phyloP scores from a whole-genome alignment of 805 yeast species.

The Candida corydali region DNA sequence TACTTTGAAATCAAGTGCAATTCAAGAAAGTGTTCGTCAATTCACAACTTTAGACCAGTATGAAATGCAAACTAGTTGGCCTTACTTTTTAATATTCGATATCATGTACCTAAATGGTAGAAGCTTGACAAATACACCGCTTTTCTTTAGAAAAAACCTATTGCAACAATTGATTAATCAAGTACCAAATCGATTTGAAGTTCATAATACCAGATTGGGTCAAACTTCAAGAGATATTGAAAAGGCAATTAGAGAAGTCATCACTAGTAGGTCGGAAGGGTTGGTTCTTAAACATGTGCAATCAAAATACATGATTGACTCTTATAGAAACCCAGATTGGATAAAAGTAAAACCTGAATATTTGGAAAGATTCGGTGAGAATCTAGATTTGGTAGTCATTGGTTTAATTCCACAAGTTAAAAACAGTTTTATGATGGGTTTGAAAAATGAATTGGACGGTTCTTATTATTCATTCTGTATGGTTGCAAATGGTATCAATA shows the following conservation, averaged over 20 bases:
- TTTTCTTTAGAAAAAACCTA: slow-evolving; percentile 53
- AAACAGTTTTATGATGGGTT: slow-evolving; percentile 69
- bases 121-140: slow-evolving; percentile 51
- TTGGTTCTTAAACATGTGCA: slow-evolving; percentile 65
- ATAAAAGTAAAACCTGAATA: slow-evolving; percentile 90
- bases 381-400: slow-evolving; percentile 71
- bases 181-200: slow-evolving; percentile 46
- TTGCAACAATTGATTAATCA: slow-evolving; percentile 45
- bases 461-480: slow-evolving; percentile 65
- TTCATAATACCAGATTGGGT: slow-evolving; percentile 40
- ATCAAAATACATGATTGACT: slow-evolving; percentile 58
- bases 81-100: slow-evolving; percentile 68
- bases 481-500: slow-evolving; percentile 81
- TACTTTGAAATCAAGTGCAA: slow-evolving; percentile 66
- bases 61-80: slow-evolving; percentile 36
- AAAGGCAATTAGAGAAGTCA: slow-evolving; percentile 51
- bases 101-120: slow-evolving; percentile 64
- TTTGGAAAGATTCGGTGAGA: slow-evolving; percentile 79
- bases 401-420: slow-evolving; percentile 77
- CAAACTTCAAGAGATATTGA: slow-evolving; percentile 50
- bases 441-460: slow-evolving; percentile 42
- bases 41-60: slow-evolving; percentile 33
- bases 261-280: slow-evolving; percentile 73
- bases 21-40: slow-evolving; percentile 44
- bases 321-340: slow-evolving; percentile 61